These are phyloP conservation scores for Fraxinus velutina DNA, from an alignment of 305 asterid species.

Conservation along the genomic window DNA sequence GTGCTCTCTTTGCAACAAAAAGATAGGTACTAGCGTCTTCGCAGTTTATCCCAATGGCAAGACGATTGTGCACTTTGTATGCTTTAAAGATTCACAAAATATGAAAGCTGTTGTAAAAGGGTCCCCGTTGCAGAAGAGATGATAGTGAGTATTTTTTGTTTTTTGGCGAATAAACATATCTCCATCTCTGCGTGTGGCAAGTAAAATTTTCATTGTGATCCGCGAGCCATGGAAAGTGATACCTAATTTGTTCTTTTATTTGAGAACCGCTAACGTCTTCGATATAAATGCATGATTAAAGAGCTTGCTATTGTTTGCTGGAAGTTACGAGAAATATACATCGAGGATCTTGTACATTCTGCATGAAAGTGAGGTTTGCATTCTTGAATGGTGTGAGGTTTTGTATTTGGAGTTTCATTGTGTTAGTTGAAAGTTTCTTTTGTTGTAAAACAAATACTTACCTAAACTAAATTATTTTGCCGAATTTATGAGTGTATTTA, in stretches of 20 bases:
- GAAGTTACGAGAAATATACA: background rate
- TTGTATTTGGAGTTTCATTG: background rate
- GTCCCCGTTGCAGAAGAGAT: slow-evolving; percentile 49
- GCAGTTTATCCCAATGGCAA: slow-evolving; percentile 91
- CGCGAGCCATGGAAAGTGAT: slow-evolving; percentile 5
- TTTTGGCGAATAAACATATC: background rate
- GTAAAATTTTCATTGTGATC: slow-evolving; percentile 12
- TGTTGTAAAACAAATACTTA: background rate
- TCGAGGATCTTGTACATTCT: background rate
- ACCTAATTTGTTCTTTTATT: background rate
- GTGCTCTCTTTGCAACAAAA: slow-evolving; percentile 93
- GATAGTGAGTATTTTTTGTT: slow-evolving; percentile 16
- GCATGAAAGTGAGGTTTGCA: background rate
- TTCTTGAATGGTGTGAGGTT: background rate
- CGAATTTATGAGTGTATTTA: background rate
- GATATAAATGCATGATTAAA: background rate
- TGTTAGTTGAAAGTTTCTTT: background rate
- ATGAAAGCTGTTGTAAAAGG: slow-evolving; percentile 78
- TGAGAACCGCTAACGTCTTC: background rate
- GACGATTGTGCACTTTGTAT: slow-evolving; percentile 86
- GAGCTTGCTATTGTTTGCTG: background rate
- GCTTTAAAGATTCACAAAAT: slow-evolving; percentile 86
- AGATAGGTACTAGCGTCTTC: slow-evolving; percentile 89
- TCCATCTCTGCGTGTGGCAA: slow-evolving; percentile 13
- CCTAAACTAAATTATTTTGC: background rate